A percentile compares a stretch with the other conserved stretches of the same genome.
phyloP scores from a whole-genome alignment of 768 basidiomycete species.

The Dioszegia hungarica region DNA sequence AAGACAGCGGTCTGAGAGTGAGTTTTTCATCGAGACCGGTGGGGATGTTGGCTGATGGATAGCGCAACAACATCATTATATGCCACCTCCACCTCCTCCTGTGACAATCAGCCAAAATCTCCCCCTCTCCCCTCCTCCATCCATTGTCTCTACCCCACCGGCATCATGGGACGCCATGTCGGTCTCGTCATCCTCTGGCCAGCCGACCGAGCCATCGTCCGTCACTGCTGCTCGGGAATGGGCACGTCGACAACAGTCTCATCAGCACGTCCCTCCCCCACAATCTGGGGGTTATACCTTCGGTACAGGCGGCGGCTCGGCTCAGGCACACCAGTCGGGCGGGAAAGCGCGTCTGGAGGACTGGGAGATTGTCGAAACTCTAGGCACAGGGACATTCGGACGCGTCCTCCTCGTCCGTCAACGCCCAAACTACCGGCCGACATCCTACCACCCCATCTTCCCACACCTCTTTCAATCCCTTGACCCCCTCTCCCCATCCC shows the following conservation, averaged over 20 bases:
- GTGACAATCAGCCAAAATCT: background rate
- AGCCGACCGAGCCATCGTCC: slow-evolving; percentile 13
- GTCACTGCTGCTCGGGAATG: slow-evolving; percentile 5
- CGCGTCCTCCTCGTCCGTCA: slow-evolving; percentile 85
- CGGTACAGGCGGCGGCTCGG: background rate
- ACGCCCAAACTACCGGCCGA: slow-evolving; percentile 49
- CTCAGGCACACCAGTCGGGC: slow-evolving; percentile 5
- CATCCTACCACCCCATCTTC: slow-evolving; percentile 46
- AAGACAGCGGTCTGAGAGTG: slow-evolving; percentile 2
- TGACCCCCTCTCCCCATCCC: slow-evolving; percentile 38
- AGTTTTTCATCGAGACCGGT: background rate
- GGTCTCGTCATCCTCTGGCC: slow-evolving; percentile 3
- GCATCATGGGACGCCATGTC: slow-evolving; percentile 25
- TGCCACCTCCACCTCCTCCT: slow-evolving; percentile 7
- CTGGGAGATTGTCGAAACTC: slow-evolving; percentile 52
- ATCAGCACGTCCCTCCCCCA: background rate
- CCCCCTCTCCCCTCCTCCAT: slow-evolving; percentile 36
- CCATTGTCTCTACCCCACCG: slow-evolving; percentile 37
- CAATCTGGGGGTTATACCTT: background rate
- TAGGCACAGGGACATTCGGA: slow-evolving; percentile 95
- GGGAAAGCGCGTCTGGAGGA: slow-evolving; percentile 36
- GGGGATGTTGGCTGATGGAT: background rate
- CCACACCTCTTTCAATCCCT: slow-evolving; percentile 40
- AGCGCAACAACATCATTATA: background rate
- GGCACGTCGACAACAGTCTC: background rate